Conservation (phyloP, 2,329 filamentous ascomycete species). For the Monosporascus sp. region DNA sequence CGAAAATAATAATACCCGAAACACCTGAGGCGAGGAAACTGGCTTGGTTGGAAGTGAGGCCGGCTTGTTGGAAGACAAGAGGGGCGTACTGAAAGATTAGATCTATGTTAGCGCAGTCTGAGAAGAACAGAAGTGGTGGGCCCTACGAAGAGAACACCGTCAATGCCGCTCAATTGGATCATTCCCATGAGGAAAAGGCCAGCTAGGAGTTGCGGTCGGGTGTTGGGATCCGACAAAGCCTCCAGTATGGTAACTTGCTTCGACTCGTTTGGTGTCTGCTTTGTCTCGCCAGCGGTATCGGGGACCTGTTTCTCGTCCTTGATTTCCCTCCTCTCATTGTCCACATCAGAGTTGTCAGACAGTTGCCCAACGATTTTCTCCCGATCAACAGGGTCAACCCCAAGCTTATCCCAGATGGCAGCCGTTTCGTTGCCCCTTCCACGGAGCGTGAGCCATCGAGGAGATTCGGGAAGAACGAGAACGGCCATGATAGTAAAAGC, state of each 20-base stretch:
- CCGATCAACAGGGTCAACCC: slow-evolving; percentile 2
- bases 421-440: slow-evolving; percentile 1
- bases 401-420: slow-evolving; percentile 4
- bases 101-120: not conserved
- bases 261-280: not conserved
- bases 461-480: slow-evolving; percentile 4
- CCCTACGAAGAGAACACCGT: slow-evolving; percentile 7
- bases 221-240: slow-evolving; percentile 2
- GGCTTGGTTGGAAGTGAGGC: slow-evolving; percentile 2
- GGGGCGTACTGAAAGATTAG: slow-evolving; percentile 5
- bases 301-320: too few relatives aligned
- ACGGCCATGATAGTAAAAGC: not conserved
- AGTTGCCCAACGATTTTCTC: slow-evolving; percentile 1
- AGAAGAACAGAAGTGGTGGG: not conserved
- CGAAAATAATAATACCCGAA: not conserved
- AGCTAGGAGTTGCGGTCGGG: slow-evolving; percentile 1
- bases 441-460: slow-evolving; percentile 6
- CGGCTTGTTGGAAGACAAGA: slow-evolving; percentile 9
- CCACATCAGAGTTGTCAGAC: not conserved
- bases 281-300: not conserved
- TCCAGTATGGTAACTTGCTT: not conserved
- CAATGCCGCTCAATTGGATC: slow-evolving; percentile 11
- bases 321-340: not conserved
- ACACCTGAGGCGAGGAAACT: slow-evolving; percentile 5
- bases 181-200: slow-evolving; percentile 10